phyloP scores from a whole-genome alignment of 257 asterid species.

The Mitragyna speciosa region DNA sequence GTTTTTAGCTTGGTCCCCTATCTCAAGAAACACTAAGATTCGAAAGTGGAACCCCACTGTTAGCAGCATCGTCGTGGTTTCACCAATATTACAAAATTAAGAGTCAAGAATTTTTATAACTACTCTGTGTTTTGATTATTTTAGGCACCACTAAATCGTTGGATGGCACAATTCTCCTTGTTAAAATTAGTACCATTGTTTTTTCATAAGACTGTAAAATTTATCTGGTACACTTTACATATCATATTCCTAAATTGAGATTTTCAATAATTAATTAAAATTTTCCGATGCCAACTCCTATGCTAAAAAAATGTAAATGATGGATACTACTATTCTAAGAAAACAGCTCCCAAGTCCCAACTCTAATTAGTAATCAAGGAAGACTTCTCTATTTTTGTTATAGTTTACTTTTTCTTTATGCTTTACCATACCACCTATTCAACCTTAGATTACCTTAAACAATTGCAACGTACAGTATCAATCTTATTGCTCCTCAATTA shows the following conservation, averaged over 20 bases:
- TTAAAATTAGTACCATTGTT: too few relatives aligned
- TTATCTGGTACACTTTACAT: too few relatives aligned
- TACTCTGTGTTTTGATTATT: too few relatives aligned
- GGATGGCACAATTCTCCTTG: too few relatives aligned
- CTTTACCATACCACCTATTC: background rate
- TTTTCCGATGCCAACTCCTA: background rate
- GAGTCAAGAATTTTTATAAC: background rate
- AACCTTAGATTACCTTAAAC: background rate
- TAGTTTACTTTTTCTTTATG: too few relatives aligned
- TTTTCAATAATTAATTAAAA: background rate
- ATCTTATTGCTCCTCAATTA: background rate
- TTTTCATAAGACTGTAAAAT: too few relatives aligned
- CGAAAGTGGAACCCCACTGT: conserved; percentile 18
- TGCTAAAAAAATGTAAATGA: too few relatives aligned
- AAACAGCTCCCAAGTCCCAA: background rate
- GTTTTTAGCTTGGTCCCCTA: background rate
- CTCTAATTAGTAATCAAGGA: background rate
- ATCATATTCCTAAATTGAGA: too few relatives aligned
- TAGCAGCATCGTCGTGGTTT: background rate
- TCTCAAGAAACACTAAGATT: background rate
- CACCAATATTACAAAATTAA: conserved; percentile 13
- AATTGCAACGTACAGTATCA: background rate
- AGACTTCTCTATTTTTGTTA: background rate
- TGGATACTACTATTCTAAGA: background rate
- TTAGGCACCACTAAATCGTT: too few relatives aligned